Base-by-base conservation (phyloP, 73 alveolate genomes). In the Paramecium caudatum region DNA sequence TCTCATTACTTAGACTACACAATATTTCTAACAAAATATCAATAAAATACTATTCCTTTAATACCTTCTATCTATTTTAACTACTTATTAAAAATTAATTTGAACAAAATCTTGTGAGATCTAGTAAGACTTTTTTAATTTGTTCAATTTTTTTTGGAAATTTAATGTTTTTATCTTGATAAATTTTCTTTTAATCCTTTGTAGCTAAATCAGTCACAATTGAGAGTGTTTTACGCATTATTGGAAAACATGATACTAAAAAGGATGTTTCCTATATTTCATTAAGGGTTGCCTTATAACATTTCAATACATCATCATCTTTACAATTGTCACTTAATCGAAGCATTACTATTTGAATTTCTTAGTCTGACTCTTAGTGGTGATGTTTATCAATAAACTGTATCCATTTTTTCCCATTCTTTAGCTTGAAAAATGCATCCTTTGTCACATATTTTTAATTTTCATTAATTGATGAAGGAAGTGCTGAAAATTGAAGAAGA, bases 271-370 rank as follows among this genome's bases (percentile, higher is more conserved):
- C 93, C 23, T 62, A 46, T 0, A 86, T 63, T 65, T 86, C 93
- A 41, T 47, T 19, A 10, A 62, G 15, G 10, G 55, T 86, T 3
- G 93, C 93, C 23, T 62, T 86, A 13, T 61, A 62, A 46, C 82
- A 62, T 43, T 86, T 86, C 1, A 86, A 37, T 3, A 78, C 93
- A 86, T 70, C 93, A 43, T 86, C 93, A 45, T 86, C 93, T 9
- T 62, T 62, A 30, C 74, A 65, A 21, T 32, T 61, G 21, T 61
- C 81, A 62, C 90, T 62, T 15, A 86, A 21, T 43, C 88, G 36
- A 5, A 74, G 32, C 93, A 62, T 86, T 27, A 63, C 82, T 39
- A 86, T 78, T n/a, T n/a, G n/a, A n/a, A n/a, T n/a, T n/a, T n/a
- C n/a, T n/a, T n/a, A n/a, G 21, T 30, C 23, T 12, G 43, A 36